Evolutionary conservation across 2,329 filamentous ascomycete species (phyloP), one percentile per base, ranked within the genome.

Genomic region (Bipolaris bicolor): DNA sequence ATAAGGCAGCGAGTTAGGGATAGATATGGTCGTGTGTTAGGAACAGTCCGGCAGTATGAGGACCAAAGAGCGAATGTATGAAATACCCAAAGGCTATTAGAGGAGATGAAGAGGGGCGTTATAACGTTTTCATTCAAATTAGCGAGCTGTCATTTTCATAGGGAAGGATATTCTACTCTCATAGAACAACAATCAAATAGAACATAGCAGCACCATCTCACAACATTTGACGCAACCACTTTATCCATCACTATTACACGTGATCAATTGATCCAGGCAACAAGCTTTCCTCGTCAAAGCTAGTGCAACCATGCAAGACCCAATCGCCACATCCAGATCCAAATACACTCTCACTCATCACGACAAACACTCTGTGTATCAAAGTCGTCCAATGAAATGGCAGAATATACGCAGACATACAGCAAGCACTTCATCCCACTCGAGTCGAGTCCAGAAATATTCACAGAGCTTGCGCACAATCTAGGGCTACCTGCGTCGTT

Each of bases 391-490:
- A 31, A 13, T 2, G n/a, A 33, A 22, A 22, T 22, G 7, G 9
- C 18, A 7, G 24, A 18, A 3, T 22, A n/a, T 2, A 9, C n/a
- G 7, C 46, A 37, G 3, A 10, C 2, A 2, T 44, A 50, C 26
- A 43, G 54, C 43, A 73, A 72, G 39, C 65, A 71, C 48, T 73
- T 71, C 57, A 68, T 71, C 18, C 71, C 71, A 3, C 67, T 74
- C 9, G 86, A 88, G 75, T 88, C 87, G 67, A 97, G 97, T 80
- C 93, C 95, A 0, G 87, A 91, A 78, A 87, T 97, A 31, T 95
- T 98, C 88, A 93, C 88, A 52, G 80, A 83, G 41, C 88, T 98
- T 34, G 85, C 96, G 47, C 90, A 90, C 80, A 87, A 87, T 66
- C 90, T 98, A 24, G 94, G 94, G 61, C 85, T 97, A 50, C 88